Base-by-base conservation (phyloP, 2,329 filamentous ascomycete species). In the Xylariaceae sp. region DNA sequence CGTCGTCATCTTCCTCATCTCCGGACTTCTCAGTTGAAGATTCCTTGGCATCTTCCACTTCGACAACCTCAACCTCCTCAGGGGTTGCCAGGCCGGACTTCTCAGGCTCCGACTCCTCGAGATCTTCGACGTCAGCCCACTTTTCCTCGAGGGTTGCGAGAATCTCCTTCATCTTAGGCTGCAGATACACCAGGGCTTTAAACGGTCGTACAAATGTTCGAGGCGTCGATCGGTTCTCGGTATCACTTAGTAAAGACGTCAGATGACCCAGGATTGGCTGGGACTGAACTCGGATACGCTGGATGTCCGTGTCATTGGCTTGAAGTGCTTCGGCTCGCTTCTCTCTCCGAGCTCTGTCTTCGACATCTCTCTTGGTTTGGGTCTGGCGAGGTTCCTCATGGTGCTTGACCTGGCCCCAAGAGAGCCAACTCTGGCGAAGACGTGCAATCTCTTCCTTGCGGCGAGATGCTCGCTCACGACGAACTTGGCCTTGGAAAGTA, bases 181-280 rank as follows among this genome's bases (percentile, higher is more conserved):
- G 72, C 46, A 69, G 70, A 60, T 70, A 68, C 0, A 73, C 60
- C 3, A 74, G 53, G 5, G 66, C 44, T 58, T 70, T 69, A 60
- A 74, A 74, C 0, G 72, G 72, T 1, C 68, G 58, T 55, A 71
- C 58, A 14, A 74, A 74, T 1, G 70, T 72, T 5, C 69, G 64
- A 5, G 70, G 68, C 1, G 61, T 66, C 1, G 66, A 67, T 35
- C 67, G 55, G 31, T 63, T 58, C 44, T 68, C 67, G 5, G 64
- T 66, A 42, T 71, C 67, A 44, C 68, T 68, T 39, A 70, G 59
- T 9, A 71, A 54, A 3, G 61, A 57, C 2, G 67, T 68, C 46
- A 74, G 47, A 12, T 72, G 68, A 4, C 67, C 70, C 0, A 74
- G 62, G 3, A 74, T 57, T 2, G 68, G 64, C 39, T 67, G 67